Percentiles rank a stretch among this genome's conserved stretches.
Conservation (phyloP, 2,329 filamentous ascomycete genomes). For the Nakataea oryzae region DNA sequence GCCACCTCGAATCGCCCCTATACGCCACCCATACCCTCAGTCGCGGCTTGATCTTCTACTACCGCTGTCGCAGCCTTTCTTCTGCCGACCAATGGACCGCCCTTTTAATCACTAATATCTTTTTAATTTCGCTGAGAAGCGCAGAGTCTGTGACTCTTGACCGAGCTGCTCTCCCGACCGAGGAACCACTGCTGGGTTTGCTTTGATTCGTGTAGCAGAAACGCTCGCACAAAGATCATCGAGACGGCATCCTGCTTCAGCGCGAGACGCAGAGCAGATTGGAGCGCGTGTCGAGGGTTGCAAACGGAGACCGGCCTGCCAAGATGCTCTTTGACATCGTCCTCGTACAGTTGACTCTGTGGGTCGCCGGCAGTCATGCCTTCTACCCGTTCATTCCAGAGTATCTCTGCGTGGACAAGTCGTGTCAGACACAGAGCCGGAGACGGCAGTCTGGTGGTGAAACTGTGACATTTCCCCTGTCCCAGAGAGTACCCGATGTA, state of each 20-base stretch:
- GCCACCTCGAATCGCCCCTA: background rate
- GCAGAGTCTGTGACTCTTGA: conserved; percentile 6
- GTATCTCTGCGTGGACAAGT: conserved; percentile 13
- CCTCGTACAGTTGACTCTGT: conserved; percentile 36
- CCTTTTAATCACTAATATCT: background rate
- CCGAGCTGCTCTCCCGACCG: conserved; percentile 2
- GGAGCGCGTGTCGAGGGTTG: background rate
- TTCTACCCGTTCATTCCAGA: conserved; percentile 35
- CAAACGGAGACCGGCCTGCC: conserved; percentile 2
- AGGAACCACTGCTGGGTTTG: background rate
- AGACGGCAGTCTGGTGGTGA: conserved; percentile 4
- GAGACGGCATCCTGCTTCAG: background rate
- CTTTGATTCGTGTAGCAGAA: background rate
- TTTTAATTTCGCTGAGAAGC: background rate
- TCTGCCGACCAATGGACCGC: background rate
- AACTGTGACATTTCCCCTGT: conserved; percentile 28
- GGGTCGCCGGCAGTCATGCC: conserved; percentile 31
- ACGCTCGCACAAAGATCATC: background rate
- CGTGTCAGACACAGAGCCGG: conserved; percentile 8
- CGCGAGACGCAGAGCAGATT: background rate
- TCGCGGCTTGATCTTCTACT: background rate
- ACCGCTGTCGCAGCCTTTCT: background rate
- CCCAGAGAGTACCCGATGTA: conserved; percentile 24
- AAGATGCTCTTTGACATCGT: conserved; percentile 29
- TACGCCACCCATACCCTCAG: background rate